Base-by-base conservation (phyloP, 2,329 filamentous ascomycete species). In the Fusarium nelsonii region DNA sequence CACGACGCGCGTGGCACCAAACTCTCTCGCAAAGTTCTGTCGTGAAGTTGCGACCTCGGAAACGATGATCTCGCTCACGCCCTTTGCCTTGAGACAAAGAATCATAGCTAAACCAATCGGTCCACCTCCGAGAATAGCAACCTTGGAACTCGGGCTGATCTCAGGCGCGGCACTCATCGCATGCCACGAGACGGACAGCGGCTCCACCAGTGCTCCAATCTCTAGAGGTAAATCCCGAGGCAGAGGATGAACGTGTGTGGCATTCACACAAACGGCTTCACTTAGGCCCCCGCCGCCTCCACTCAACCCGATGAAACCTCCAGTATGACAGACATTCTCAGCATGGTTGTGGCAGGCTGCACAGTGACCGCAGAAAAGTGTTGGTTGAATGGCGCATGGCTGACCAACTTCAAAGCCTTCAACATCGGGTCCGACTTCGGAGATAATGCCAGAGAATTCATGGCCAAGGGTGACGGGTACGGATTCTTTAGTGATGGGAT, bases 391-490 rank as follows among this genome's bases (percentile, higher is more conserved):
- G 7, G 84, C 86, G 18, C 90, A 88, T 18, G 81, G 78, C 64
- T 91, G 84, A 2, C 88, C 88, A 2, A 84, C 74, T 43, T 82
- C 79, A 48, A 90, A 78, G 11, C 75, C 74, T 0, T 72, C 76
- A 3, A 88, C 84, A 2, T 78, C 81, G 0, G 79, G 72, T 1
- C 88, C 88, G n/a, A 91, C 78, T 68, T 89, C 86, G 12, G 84
- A 81, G 33, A 91, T 80, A 3, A 83, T 82, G 12, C 89, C 89
- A 5, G 84, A 86, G 76, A 91, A 89, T 73, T 91, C 90, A 72
- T 91, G 89, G 28, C 90, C 89, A 11, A 91, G 80, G 0, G 84
- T 88, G 11, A 90, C 81, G 5, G 88, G 89, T 36, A 87, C 81
- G 1, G 79, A 81, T 58, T 87, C 86, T 33, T 83, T 80, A 0